phyloP scores from a whole-genome alignment of 495 filamentous ascomycete genomes.

The Aspergillus incahuasiensis region DNA sequence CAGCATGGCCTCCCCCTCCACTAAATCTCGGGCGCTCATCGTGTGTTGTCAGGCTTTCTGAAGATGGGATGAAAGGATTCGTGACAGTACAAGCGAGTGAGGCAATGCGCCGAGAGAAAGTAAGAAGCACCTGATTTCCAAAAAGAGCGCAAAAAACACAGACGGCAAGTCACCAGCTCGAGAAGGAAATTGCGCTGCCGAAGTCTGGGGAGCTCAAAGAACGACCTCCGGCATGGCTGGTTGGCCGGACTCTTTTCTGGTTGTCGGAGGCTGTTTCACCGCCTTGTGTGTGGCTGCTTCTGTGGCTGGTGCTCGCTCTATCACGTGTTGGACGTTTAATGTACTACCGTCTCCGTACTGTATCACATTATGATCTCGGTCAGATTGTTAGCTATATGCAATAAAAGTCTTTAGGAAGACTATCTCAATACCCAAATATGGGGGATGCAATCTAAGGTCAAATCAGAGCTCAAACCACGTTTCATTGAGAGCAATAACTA shows the following conservation, averaged over 20 bases:
- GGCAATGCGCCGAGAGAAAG: neutral
- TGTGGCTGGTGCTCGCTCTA: neutral
- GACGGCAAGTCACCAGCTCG: neutral
- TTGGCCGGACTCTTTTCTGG: constrained; percentile 10
- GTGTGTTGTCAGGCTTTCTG: constrained; percentile 19
- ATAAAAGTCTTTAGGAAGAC: neutral
- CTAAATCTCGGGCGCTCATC: constrained; percentile 76
- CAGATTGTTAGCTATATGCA: neutral
- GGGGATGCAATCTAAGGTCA: too few relatives aligned
- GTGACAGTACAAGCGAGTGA: neutral
- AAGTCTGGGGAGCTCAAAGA: constrained; percentile 6
- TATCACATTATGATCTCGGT: neutral
- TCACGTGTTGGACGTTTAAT: neutral
- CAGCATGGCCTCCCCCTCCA: constrained; percentile 79
- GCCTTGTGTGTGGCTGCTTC: constrained; percentile 5
- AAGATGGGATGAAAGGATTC: constrained; percentile 11
- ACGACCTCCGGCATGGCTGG: constrained; percentile 3
- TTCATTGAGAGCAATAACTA: too few relatives aligned
- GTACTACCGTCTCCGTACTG: neutral
- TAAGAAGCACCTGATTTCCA: neutral
- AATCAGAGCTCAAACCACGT: too few relatives aligned
- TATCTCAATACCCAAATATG: too few relatives aligned
- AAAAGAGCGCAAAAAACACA: neutral
- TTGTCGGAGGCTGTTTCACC: constrained; percentile 10
- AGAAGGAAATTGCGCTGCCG: neutral